Percentiles rank a stretch among this genome's conserved stretches.
Conservation (phyloP, 2,329 filamentous ascomycete genomes). For the Fusarium sp. region DNA sequence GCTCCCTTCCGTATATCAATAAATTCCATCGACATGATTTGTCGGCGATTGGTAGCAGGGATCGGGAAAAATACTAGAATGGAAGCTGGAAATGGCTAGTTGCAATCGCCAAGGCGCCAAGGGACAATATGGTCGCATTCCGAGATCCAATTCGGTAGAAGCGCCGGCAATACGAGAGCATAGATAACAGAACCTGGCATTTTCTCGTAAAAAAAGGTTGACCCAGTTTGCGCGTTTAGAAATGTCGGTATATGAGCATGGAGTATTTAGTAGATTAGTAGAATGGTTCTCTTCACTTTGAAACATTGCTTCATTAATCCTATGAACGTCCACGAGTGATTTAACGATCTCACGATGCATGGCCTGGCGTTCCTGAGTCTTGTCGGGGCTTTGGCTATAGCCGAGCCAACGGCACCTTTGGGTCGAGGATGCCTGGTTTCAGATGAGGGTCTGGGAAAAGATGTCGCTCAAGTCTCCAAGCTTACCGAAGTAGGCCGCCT, state of each 20-base stretch:
- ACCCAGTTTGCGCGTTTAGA: no score
- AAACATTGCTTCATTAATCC: not conserved
- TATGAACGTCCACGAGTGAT: not conserved
- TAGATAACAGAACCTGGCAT: not conserved
- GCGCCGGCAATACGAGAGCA: not conserved
- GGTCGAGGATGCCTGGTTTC: constrained; percentile 17
- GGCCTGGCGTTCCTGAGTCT: not conserved
- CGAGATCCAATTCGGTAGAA: not conserved
- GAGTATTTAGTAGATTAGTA: no score
- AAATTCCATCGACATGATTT: no score
- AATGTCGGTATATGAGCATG: no score
- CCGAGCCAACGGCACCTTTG: not conserved
- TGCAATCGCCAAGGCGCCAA: not conserved
- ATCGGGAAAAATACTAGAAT: not conserved
- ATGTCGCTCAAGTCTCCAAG: not conserved
- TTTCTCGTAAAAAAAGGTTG: not conserved
- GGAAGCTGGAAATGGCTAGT: not conserved
- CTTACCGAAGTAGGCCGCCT: not conserved
- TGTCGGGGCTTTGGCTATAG: not conserved
- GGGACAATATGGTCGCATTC: not conserved
- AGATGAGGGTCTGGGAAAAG: not conserved
- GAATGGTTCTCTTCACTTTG: not conserved
- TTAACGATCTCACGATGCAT: not conserved
- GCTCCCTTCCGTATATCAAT: no score
- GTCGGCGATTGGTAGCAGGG: not conserved